Base-by-base conservation (phyloP, 2,329 filamentous ascomycete genomes). In the Fusarium penzigii region DNA sequence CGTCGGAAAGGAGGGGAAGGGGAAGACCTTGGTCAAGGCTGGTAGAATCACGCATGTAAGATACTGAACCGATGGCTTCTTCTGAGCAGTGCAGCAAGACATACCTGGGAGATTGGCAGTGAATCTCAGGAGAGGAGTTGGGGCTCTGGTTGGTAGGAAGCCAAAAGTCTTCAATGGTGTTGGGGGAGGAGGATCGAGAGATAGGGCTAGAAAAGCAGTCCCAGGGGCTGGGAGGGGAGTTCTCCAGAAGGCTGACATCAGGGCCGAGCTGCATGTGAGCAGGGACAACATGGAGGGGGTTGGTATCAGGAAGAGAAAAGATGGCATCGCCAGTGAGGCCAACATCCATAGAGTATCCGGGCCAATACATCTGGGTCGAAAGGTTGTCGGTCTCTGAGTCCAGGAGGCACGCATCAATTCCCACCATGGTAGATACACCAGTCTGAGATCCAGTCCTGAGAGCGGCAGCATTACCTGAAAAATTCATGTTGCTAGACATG, bases 191-290 rank as follows among this genome's bases (percentile, higher is more conserved):
- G 43, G 75, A 75, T 50, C 75, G 77, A 47, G 80, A 82, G 46
- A 77, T 78, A 55, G 74, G 75, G 53, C 78, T 78, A 65, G 78
- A 82, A 59, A 79, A 75, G 59, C 76, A 78, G 61, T 77, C 77
- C 72, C 78, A 82, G 11, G 79, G 77, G 50, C 76, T 73, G 45
- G 75, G 73, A 11, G 81, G 81, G 25, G 81, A 82, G 59, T 75
- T 72, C 55, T 75, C 76, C 44, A 74, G 66, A 52, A 82, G 64
- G 57, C 72, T 75, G 42, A 76, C 66, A 58, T 82, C 79, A 67
- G 78, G 78, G 62, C 79, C 78, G 63, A 82, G 68, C 58, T 77
- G 76, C 71, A 83, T 79, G 58, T 84, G 79, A 47, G 77, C 72
- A 46, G 82, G 81, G 64, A 82, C 77, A 66, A 84, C 78, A 58